These are phyloP conservation scores for Puccinia coronata DNA, from an alignment of 1,284 basidiomycete genomes.

Conservation along the genomic window DNA sequence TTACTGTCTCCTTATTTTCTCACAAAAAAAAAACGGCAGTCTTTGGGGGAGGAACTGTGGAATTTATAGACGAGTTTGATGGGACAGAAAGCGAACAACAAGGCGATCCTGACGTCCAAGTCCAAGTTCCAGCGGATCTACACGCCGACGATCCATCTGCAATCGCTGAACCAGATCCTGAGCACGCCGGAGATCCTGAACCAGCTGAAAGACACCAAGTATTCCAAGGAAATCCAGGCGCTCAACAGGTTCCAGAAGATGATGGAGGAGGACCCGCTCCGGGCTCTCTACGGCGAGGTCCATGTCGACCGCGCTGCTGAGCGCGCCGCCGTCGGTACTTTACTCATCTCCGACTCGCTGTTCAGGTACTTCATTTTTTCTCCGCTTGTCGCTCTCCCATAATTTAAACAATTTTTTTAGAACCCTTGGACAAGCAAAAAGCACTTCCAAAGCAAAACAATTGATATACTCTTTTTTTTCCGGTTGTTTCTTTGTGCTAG, in stretches of 20 bases:
- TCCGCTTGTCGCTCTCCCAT: neutral
- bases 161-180: constrained; percentile 89
- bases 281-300: constrained; percentile 97
- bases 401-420: neutral
- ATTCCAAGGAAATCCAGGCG: constrained; percentile 87
- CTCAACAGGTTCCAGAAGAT: constrained; percentile 74
- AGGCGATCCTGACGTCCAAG: constrained; percentile 64
- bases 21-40: neutral
- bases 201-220: constrained; percentile 94
- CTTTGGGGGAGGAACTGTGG: neutral
- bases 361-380: constrained; percentile 66
- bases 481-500: neutral
- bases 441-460: no score
- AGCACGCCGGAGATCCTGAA: constrained; percentile 65
- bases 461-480: no score
- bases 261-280: constrained; percentile 86
- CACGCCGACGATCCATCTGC: constrained; percentile 88
- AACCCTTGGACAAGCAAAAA: no score
- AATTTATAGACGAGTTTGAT: constrained; percentile 42
- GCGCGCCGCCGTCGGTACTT: constrained; percentile 87
- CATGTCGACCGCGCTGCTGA: constrained; percentile 89
- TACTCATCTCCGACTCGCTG: constrained; percentile 91
- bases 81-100: constrained; percentile 71
- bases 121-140: constrained; percentile 90
- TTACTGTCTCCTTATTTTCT: neutral